Conservation (phyloP, 352 stramenopile species). For the Ochromonadaceae sp. region DNA sequence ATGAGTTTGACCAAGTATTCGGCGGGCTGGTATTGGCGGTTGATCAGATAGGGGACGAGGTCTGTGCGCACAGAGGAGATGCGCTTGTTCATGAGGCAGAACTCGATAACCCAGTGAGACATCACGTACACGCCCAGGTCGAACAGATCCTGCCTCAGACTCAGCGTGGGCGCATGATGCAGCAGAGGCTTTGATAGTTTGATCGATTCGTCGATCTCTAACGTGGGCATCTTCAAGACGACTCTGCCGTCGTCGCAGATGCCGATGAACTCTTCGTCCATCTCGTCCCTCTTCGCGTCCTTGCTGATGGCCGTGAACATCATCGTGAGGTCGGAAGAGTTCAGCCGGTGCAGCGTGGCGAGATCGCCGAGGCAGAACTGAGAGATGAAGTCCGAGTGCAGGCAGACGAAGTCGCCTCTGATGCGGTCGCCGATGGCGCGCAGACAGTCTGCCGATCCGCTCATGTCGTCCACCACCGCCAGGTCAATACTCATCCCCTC, state of each 20-base stretch:
- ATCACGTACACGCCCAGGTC: constrained; percentile 13
- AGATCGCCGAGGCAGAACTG: background rate
- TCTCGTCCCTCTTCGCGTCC: background rate
- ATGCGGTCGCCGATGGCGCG: background rate
- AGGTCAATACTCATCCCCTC: constrained; percentile 3
- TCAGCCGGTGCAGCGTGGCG: background rate
- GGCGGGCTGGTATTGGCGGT: background rate
- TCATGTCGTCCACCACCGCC: background rate
- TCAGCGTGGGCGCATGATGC: background rate
- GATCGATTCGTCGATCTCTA: constrained; percentile 7
- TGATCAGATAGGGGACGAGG: constrained; percentile 2
- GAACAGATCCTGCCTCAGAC: constrained; percentile 1
- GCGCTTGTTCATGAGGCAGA: background rate
- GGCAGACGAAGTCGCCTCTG: constrained; percentile 8
- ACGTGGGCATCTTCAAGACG: background rate
- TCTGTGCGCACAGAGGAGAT: background rate
- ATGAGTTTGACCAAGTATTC: background rate
- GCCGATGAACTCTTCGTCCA: constrained; percentile 5
- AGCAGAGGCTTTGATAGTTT: background rate
- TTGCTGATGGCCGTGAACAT: background rate
- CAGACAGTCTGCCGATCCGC: constrained; percentile 2
- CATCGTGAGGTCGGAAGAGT: background rate
- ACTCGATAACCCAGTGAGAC: background rate
- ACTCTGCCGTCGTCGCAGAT: constrained; percentile 1
- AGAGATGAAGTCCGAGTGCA: constrained; percentile 1